Percentiles rank a stretch among this genome's conserved stretches.
phyloP scores from a whole-genome alignment of 2,329 filamentous ascomycete genomes.

The Epicoccum nigrum region DNA sequence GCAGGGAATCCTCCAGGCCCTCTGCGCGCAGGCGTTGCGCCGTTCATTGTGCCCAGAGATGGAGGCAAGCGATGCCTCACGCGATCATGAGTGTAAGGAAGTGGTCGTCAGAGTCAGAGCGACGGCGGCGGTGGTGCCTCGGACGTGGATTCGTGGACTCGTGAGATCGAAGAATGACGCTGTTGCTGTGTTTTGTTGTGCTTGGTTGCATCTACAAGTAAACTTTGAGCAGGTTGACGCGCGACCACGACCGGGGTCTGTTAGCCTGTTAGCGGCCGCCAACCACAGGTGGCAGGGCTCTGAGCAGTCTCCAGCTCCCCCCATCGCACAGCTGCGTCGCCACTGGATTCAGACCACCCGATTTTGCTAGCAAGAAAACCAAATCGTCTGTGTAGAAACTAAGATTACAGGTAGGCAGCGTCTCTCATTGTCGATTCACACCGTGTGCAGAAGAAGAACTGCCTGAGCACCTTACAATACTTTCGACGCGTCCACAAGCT shows the following conservation, averaged over 20 bases:
- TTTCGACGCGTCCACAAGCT: conserved; percentile 6
- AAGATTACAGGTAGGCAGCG: neutral
- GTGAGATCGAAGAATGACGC: neutral
- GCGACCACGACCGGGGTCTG: conserved; percentile 7
- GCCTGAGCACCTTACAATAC: neutral
- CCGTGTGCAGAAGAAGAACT: too few species aligned
- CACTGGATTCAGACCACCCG: too few species aligned
- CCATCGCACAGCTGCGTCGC: neutral
- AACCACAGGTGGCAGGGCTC: neutral
- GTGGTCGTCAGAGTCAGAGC: neutral
- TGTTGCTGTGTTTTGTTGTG: too few species aligned
- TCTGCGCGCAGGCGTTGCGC: conserved; percentile 71
- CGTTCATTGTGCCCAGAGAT: conserved; percentile 71
- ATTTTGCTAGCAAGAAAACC: too few species aligned
- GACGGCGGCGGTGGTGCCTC: conserved; percentile 4
- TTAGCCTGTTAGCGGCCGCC: too few species aligned
- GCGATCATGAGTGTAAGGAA: conserved; percentile 2
- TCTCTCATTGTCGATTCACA: neutral
- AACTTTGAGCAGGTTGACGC: conserved; percentile 6
- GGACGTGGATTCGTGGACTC: neutral
- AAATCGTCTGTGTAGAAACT: too few species aligned
- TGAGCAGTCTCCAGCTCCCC: neutral
- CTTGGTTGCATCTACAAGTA: conserved; percentile 9
- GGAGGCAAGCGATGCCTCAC: conserved; percentile 1
- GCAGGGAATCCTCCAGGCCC: conserved; percentile 77